phyloP scores from a whole-genome alignment of 441 rosid species.

The Metrosideros polymorpha region DNA sequence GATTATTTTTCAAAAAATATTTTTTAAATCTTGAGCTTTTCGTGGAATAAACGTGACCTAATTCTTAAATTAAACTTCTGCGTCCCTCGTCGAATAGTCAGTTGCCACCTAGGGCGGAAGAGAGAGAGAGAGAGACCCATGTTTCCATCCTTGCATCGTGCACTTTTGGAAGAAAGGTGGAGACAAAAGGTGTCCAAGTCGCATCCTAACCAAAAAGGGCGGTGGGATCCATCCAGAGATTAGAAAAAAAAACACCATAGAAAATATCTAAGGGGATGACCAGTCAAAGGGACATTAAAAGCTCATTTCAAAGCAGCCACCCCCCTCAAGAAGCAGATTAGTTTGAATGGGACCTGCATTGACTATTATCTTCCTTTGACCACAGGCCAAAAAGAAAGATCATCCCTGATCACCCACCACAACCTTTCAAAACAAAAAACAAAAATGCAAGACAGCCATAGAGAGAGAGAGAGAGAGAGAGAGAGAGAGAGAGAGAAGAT shows the following conservation, averaged over 20 bases:
- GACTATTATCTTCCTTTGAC: constrained; percentile 29
- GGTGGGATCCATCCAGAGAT: neutral
- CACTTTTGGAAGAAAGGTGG: neutral
- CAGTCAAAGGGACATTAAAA: constrained; percentile 29
- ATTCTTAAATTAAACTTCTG: neutral
- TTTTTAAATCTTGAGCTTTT: neutral
- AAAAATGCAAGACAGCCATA: neutral
- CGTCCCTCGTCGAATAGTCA: neutral
- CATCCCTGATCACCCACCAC: neutral
- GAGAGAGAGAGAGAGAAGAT: neutral
- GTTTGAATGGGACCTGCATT: constrained; percentile 28
- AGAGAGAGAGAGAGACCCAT: neutral
- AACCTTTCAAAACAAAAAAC: neutral
- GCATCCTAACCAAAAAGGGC: neutral
- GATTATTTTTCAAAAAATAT: too few species aligned
- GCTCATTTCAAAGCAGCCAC: constrained; percentile 1
- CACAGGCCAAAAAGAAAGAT: neutral
- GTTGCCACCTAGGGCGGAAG: neutral
- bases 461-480: neutral
- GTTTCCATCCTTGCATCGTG: neutral
- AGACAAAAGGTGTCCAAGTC: neutral
- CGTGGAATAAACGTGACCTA: neutral
- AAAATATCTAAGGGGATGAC: constrained; percentile 15
- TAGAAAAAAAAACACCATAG: neutral
- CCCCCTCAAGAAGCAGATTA: neutral